A percentile compares a stretch with the other conserved stretches of the same genome.
Evolutionary conservation across 495 filamentous ascomycete species (phyloP).

Genomic region (Penicillium angulare): DNA sequence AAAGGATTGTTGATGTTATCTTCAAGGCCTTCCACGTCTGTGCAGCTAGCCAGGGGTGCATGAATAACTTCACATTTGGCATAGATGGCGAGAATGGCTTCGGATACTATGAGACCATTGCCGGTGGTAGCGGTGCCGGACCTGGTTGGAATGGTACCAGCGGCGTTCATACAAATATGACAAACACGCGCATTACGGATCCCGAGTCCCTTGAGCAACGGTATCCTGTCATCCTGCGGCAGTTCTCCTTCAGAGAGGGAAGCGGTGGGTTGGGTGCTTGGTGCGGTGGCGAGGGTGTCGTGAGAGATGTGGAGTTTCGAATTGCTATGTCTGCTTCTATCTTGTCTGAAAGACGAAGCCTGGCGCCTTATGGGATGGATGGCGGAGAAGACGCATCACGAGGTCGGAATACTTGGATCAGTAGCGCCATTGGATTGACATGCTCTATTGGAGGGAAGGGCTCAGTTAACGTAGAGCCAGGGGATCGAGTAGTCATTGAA

Average conservation of each 20-base stretch:
- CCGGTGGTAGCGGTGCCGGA: slow-evolving; percentile 82
- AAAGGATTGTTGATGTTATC: slow-evolving; percentile 90
- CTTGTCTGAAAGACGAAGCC: slow-evolving; percentile 76
- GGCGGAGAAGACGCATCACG: slow-evolving; percentile 67
- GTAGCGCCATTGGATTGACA: slow-evolving; percentile 66
- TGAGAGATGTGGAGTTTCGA: slow-evolving; percentile 30
- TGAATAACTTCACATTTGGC: slow-evolving; percentile 67
- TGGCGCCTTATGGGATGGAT: slow-evolving; percentile 78
- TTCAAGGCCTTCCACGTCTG: slow-evolving; percentile 80
- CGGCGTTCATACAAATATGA: slow-evolving; percentile 93
- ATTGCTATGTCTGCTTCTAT: slow-evolving; percentile 74
- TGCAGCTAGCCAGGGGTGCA: slow-evolving; percentile 83
- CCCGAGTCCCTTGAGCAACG: slow-evolving; percentile 85
- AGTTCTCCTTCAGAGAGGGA: slow-evolving; percentile 78
- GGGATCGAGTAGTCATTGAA: slow-evolving; percentile 73
- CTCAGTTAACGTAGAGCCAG: slow-evolving; percentile 71
- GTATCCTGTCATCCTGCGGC: slow-evolving; percentile 81
- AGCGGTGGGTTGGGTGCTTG: slow-evolving; percentile 41
- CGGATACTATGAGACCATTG: slow-evolving; percentile 94
- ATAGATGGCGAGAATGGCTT: slow-evolving; percentile 57
- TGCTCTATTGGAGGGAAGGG: slow-evolving; percentile 91
- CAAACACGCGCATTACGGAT: slow-evolving; percentile 94
- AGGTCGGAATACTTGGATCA: slow-evolving; percentile 44
- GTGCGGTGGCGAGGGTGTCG: slow-evolving; percentile 34
- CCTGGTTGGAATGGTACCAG: slow-evolving; percentile 76